These are phyloP conservation scores for Emericellopsis terricola DNA, from an alignment of 495 filamentous ascomycete genomes.

Conservation along the genomic window DNA sequence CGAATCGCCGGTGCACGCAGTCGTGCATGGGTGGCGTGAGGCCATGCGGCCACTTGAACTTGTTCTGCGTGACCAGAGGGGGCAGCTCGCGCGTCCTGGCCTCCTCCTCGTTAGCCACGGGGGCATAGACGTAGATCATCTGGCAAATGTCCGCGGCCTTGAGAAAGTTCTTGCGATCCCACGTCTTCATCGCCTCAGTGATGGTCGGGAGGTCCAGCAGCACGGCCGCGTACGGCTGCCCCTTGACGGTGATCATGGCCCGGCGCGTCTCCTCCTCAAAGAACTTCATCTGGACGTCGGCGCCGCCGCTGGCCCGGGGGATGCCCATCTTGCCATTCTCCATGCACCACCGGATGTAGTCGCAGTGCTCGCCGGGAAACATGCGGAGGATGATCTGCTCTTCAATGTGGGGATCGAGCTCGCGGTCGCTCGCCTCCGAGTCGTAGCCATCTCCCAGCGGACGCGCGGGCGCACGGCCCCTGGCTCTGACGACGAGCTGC, in stretches of 20 bases:
- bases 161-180: slow-evolving; percentile 81
- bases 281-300: slow-evolving; percentile 63
- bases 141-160: slow-evolving; percentile 91
- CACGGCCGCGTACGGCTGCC: slow-evolving; percentile 56
- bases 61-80: slow-evolving; percentile 38
- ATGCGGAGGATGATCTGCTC: slow-evolving; percentile 81
- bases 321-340: slow-evolving; percentile 55
- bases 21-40: slow-evolving; percentile 82
- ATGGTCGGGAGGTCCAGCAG: slow-evolving; percentile 84
- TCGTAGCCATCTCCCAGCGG: slow-evolving; percentile 79
- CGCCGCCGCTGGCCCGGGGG: slow-evolving; percentile 36
- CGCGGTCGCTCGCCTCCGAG: slow-evolving; percentile 84
- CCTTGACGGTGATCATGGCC: slow-evolving; percentile 49
- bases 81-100: slow-evolving; percentile 50
- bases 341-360: slow-evolving; percentile 56
- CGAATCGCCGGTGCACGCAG: slow-evolving; percentile 69
- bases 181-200: slow-evolving; percentile 89
- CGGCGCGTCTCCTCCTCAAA: slow-evolving; percentile 57
- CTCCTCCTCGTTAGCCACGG: slow-evolving; percentile 52
- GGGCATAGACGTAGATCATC: slow-evolving; percentile 73
- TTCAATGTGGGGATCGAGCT: slow-evolving; percentile 72
- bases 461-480: slow-evolving; percentile 29
- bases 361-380: slow-evolving; percentile 66
- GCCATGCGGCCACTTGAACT: slow-evolving; percentile 80
- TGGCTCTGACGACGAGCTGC: slow-evolving; percentile 2